Percentiles rank a stretch among this genome's conserved stretches.
These are phyloP conservation scores for Leishmania arabica DNA, from an alignment of 208 protist species.

Conservation along the genomic window DNA sequence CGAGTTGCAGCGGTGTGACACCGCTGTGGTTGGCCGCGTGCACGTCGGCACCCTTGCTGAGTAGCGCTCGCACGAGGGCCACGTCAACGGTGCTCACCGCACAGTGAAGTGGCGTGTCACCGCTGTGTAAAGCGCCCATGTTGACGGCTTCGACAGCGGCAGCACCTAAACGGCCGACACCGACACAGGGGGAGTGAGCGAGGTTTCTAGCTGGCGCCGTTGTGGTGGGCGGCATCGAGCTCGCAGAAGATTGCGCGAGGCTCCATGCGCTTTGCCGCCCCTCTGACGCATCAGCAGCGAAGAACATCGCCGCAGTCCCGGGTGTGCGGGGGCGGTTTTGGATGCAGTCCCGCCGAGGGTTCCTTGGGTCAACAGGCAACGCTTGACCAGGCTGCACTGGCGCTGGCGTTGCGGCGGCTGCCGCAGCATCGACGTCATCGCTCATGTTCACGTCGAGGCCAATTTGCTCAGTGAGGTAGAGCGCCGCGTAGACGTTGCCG, in stretches of 20 bases:
- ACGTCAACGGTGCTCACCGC: conserved; percentile 57
- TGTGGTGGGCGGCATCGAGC: neutral
- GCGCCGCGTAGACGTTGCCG: conserved; percentile 40
- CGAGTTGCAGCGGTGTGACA: conserved; percentile 14
- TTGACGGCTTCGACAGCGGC: neutral
- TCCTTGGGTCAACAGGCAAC: neutral
- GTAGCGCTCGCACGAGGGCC: conserved; percentile 54
- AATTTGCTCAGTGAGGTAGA: conserved; percentile 76
- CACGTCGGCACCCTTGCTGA: conserved; percentile 59
- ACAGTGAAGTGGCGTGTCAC: conserved; percentile 61
- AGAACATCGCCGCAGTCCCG: neutral
- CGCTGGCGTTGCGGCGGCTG: neutral
- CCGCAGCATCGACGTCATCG: neutral
- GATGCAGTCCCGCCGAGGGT: neutral
- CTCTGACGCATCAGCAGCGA: neutral
- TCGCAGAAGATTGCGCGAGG: neutral
- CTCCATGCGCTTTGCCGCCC: neutral
- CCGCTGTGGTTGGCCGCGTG: conserved; percentile 19
- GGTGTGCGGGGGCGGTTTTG: neutral
- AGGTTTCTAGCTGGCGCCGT: neutral
- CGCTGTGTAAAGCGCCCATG: conserved; percentile 1
- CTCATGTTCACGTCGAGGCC: conserved; percentile 54
- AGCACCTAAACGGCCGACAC: neutral
- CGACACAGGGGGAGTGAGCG: neutral
- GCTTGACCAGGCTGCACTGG: neutral